A percentile compares a stretch with the other conserved stretches of the same genome.
These are phyloP conservation scores for Cyamopsis tetragonoloba DNA, from an alignment of 306 rosid species.

Conservation along the genomic window DNA sequence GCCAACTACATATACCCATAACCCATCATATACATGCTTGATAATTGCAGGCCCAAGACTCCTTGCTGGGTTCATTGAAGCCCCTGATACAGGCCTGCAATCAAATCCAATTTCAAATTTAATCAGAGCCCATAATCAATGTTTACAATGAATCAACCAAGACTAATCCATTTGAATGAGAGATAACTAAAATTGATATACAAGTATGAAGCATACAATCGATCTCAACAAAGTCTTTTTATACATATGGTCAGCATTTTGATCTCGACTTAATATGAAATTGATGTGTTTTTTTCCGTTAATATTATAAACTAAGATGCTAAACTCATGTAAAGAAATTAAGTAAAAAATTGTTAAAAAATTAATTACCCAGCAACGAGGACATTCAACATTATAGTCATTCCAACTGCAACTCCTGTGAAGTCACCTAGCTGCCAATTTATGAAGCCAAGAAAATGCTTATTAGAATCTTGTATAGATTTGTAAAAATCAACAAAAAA, in stretches of 20 bases:
- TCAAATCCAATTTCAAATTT: background rate
- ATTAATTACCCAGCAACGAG: constrained; percentile 54
- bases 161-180: too few relatives aligned
- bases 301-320: too few relatives aligned
- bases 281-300: too few relatives aligned
- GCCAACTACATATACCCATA: constrained; percentile 53
- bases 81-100: constrained; percentile 51
- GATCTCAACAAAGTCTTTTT: too few relatives aligned
- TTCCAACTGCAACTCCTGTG: constrained; percentile 52
- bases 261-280: too few relatives aligned
- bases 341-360: too few relatives aligned
- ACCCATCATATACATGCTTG: constrained; percentile 30
- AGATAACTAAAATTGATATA: too few relatives aligned
- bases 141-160: background rate
- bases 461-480: background rate
- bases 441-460: background rate
- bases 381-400: constrained; percentile 51
- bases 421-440: constrained; percentile 46
- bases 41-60: constrained; percentile 56
- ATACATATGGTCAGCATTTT: too few relatives aligned
- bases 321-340: too few relatives aligned
- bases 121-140: background rate
- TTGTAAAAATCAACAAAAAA: background rate
- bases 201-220: too few relatives aligned
- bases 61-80: constrained; percentile 67